phyloP scores from a whole-genome alignment of 257 asterid genomes.

The Ajuga chamaepitys region DNA sequence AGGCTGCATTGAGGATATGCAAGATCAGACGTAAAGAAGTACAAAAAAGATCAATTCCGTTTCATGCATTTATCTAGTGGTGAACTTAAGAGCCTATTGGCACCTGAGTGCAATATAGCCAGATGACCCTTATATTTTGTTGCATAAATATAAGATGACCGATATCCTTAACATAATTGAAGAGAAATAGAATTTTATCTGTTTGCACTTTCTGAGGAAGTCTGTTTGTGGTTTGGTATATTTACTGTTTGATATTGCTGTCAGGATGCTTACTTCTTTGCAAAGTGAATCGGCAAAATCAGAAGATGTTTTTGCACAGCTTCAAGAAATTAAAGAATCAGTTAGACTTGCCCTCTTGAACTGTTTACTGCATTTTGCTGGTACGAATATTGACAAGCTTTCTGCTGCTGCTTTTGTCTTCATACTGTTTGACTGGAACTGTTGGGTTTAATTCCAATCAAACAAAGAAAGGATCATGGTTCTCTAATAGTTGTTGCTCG shows the following conservation, averaged over 20 bases:
- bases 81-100: not conserved
- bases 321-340: slow-evolving; percentile 88
- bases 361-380: slow-evolving; percentile 84
- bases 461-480: slow-evolving; percentile 10
- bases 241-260: slow-evolving; percentile 15
- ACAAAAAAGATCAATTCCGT: not conserved
- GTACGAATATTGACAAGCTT: slow-evolving; percentile 34
- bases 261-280: slow-evolving; percentile 80
- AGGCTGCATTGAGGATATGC: not conserved
- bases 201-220: slow-evolving; percentile 10
- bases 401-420: slow-evolving; percentile 5
- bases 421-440: not conserved
- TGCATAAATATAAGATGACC: not conserved
- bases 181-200: not conserved
- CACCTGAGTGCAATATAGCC: not conserved
- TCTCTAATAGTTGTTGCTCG: slow-evolving; percentile 6
- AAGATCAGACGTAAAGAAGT: not conserved
- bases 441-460: not conserved
- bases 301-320: slow-evolving; percentile 65
- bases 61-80: not conserved
- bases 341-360: slow-evolving; percentile 83
- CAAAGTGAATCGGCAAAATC: slow-evolving; percentile 69
- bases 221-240: not conserved
- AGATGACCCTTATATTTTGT: not conserved
- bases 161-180: slow-evolving; percentile 1